Percentiles rank a stretch among this genome's conserved stretches.
Evolutionary conservation across 768 basidiomycete genomes (phyloP).

Genomic region (Russula foetens): DNA sequence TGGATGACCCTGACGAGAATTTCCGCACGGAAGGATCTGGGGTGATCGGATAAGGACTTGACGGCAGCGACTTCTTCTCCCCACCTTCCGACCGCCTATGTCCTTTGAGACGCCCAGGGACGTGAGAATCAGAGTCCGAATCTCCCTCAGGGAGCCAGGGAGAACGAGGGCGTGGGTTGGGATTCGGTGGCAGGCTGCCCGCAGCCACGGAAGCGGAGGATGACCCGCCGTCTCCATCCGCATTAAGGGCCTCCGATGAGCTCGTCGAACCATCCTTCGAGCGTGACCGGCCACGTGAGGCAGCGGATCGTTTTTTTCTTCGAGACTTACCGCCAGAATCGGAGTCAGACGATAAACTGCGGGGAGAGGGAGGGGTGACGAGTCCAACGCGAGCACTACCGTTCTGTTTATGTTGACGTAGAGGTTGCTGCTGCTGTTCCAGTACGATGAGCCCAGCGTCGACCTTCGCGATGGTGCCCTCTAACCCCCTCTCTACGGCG

Average conservation of each 20-base stretch:
- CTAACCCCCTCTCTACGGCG: slow-evolving; percentile 46
- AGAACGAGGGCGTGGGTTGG: slow-evolving; percentile 16
- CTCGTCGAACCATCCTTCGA: slow-evolving; percentile 20
- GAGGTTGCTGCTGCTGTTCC: slow-evolving; percentile 28
- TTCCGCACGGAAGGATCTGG: slow-evolving; percentile 20
- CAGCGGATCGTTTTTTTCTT: slow-evolving; percentile 15
- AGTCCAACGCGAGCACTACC: slow-evolving; percentile 40
- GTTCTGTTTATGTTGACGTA: slow-evolving; percentile 22
- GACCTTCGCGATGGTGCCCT: slow-evolving; percentile 33
- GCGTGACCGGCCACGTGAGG: slow-evolving; percentile 17
- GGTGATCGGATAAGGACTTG: slow-evolving; percentile 16
- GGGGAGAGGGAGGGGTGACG: slow-evolving; percentile 70
- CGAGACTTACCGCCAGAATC: slow-evolving; percentile 16
- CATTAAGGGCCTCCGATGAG: slow-evolving; percentile 16
- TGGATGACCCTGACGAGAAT: slow-evolving; percentile 18
- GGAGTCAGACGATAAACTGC: slow-evolving; percentile 62
- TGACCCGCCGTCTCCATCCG: slow-evolving; percentile 18
- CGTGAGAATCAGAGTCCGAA: slow-evolving; percentile 17
- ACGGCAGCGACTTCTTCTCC: slow-evolving; percentile 6
- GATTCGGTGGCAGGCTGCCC: slow-evolving; percentile 16
- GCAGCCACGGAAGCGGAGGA: slow-evolving; percentile 20
- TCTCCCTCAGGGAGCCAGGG: slow-evolving; percentile 19
- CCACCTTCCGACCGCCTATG: slow-evolving; percentile 7
- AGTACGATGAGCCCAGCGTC: slow-evolving; percentile 29
- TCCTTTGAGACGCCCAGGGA: slow-evolving; percentile 10